Percentiles rank a stretch among this genome's conserved stretches.
These are phyloP conservation scores for Alternaria viburni DNA, from an alignment of 2,329 filamentous ascomycete genomes.

Conservation along the genomic window DNA sequence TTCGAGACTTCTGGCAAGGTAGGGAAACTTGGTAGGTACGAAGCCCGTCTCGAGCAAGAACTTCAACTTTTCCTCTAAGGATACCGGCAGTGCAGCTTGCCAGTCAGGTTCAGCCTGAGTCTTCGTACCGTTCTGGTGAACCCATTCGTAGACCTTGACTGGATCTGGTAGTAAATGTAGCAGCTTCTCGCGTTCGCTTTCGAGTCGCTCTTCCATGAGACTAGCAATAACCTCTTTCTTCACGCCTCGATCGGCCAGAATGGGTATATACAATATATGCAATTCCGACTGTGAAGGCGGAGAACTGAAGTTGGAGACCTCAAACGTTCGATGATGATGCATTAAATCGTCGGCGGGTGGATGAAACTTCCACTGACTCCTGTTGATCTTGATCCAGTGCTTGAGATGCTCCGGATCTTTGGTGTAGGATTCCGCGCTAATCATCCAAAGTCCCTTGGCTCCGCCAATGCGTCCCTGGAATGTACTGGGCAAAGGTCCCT, in stretches of 20 bases:
- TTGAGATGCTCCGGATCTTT: conserved; percentile 50
- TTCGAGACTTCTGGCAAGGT: conserved; percentile 58
- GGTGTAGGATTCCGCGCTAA: conserved; percentile 59
- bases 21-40: conserved; percentile 55
- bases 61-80: conserved; percentile 34
- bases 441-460: conserved; percentile 78
- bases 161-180: conserved; percentile 60
- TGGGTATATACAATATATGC: conserved; percentile 72
- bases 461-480: conserved; percentile 74
- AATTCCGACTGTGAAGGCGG: conserved; percentile 61
- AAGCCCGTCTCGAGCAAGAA: conserved; percentile 60
- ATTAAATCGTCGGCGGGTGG: conserved; percentile 55
- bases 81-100: conserved; percentile 35
- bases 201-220: conserved; percentile 59
- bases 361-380: conserved; percentile 73
- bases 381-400: conserved; percentile 68
- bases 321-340: conserved; percentile 66
- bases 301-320: conserved; percentile 62
- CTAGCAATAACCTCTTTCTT: conserved; percentile 54
- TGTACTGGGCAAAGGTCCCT: conserved; percentile 69
- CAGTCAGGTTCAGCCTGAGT: conserved; percentile 30
- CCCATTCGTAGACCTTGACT: conserved; percentile 59
- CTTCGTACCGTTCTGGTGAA: conserved; percentile 46
- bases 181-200: conserved; percentile 60
- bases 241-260: conserved; percentile 67